phyloP scores from a whole-genome alignment of 2,329 filamentous ascomycete species.

The Claviceps capensis region DNA sequence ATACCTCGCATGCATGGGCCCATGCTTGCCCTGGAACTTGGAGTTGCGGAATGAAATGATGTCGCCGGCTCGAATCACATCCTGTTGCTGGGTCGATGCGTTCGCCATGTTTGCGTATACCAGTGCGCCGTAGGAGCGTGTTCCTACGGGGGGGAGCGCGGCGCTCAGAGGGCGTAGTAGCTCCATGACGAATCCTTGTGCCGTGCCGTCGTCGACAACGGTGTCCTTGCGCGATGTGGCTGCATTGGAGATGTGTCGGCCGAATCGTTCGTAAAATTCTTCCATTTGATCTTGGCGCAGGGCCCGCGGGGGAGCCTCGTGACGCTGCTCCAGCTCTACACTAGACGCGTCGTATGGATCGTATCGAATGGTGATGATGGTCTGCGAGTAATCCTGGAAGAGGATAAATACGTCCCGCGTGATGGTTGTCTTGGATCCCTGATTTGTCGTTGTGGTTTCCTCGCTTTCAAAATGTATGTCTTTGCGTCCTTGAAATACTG shows the following conservation, averaged over 20 bases:
- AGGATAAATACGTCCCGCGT: constrained; percentile 77
- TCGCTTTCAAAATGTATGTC: constrained; percentile 77
- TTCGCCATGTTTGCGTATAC: constrained; percentile 95
- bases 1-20: constrained; percentile 92
- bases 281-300: constrained; percentile 91
- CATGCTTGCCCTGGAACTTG: constrained; percentile 88
- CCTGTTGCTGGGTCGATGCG: constrained; percentile 75
- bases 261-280: constrained; percentile 67
- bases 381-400: constrained; percentile 94
- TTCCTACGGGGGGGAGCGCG: constrained; percentile 73
- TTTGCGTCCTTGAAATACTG: constrained; percentile 65
- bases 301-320: constrained; percentile 67
- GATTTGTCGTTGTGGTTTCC: constrained; percentile 56
- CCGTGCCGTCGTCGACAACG: constrained; percentile 72
- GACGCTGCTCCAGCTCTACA: constrained; percentile 67
- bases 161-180: constrained; percentile 60
- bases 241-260: constrained; percentile 60
- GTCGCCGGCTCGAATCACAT: constrained; percentile 87
- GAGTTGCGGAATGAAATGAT: constrained; percentile 88
- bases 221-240: constrained; percentile 61
- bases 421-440: constrained; percentile 55
- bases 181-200: constrained; percentile 63
- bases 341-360: constrained; percentile 62
- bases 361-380: constrained; percentile 68
- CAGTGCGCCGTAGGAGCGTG: constrained; percentile 75